These are phyloP conservation scores for Aspergillus homomorphus DNA, from an alignment of 495 filamentous ascomycete species.

Conservation along the genomic window DNA sequence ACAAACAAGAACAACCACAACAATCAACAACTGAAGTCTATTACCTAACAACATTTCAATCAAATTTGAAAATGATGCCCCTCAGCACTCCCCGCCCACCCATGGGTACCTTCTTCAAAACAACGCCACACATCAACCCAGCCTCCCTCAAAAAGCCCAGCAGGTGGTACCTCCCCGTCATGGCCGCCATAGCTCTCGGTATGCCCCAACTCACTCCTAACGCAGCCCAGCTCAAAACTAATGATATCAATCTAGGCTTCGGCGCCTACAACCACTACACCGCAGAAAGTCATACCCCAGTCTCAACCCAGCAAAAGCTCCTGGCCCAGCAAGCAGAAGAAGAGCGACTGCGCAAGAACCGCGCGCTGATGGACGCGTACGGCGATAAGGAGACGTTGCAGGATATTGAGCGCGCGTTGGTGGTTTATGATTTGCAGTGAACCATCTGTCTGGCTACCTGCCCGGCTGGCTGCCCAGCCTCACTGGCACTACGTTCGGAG, in stretches of 20 bases:
- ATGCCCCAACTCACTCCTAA: background rate
- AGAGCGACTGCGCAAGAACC: conserved; percentile 1
- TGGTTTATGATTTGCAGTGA: conserved; percentile 1
- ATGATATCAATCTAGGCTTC: background rate
- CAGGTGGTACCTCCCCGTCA: background rate
- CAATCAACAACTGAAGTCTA: background rate
- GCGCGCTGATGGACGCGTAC: conserved; percentile 3
- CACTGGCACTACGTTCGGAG: too few species aligned
- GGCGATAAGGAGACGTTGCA: conserved; percentile 1
- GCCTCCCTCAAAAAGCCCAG: background rate
- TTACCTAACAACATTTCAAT: too few species aligned
- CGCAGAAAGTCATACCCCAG: background rate
- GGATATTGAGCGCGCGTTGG: conserved; percentile 4
- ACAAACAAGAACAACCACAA: too few species aligned
- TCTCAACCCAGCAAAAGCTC: background rate
- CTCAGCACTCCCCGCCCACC: background rate
- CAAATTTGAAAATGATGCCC: background rate
- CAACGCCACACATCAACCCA: background rate
- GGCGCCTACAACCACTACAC: background rate
- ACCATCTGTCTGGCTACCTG: too few species aligned
- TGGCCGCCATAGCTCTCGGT: conserved; percentile 3
- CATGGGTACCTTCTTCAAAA: background rate
- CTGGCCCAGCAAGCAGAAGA: background rate
- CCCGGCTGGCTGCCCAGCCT: too few species aligned
- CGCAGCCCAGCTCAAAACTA: background rate